phyloP scores from a whole-genome alignment of 441 rosid species.

The Syzygium syzygioides region DNA sequence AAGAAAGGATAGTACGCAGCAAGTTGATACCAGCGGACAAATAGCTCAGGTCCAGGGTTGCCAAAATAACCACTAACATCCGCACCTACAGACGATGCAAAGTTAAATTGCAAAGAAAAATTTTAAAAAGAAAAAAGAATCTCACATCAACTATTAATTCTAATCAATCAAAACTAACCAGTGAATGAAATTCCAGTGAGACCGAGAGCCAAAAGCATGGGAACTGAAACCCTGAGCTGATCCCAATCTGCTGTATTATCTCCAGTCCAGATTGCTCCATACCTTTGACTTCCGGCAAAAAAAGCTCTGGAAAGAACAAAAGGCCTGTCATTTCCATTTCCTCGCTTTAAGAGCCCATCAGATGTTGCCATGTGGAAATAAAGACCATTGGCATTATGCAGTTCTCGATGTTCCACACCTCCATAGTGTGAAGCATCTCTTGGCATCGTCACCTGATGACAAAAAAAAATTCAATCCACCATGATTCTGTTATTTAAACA shows the following conservation, averaged over 20 bases:
- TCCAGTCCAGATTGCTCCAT: conserved; percentile 97
- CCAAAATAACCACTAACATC: conserved; percentile 98
- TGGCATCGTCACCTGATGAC: conserved; percentile 81
- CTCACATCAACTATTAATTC: neutral
- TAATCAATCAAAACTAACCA: conserved; percentile 33
- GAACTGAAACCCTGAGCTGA: conserved; percentile 91
- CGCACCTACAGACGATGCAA: conserved; percentile 55
- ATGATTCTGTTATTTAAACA: neutral
- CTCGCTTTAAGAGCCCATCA: conserved; percentile 89
- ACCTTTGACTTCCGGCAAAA: conserved; percentile 96
- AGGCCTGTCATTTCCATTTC: conserved; percentile 84
- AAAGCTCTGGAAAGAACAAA: conserved; percentile 96
- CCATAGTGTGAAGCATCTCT: conserved; percentile 93
- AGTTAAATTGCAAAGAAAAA: neutral
- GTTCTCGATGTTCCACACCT: conserved; percentile 82
- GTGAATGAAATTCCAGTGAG: conserved; percentile 83
- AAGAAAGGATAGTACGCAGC: conserved; percentile 99
- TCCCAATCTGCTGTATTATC: conserved; percentile 98
- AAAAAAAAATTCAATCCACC: neutral
- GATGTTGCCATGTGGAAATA: conserved; percentile 99
- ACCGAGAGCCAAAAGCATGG: conserved; percentile 92
- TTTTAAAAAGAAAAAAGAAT: neutral
- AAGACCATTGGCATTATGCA: conserved; percentile 91
- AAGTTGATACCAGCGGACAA: conserved; percentile 98
- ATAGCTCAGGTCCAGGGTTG: conserved; percentile 84